phyloP scores from a whole-genome alignment of 202 grass and related monocot species.

The Elaeis oleifera region DNA sequence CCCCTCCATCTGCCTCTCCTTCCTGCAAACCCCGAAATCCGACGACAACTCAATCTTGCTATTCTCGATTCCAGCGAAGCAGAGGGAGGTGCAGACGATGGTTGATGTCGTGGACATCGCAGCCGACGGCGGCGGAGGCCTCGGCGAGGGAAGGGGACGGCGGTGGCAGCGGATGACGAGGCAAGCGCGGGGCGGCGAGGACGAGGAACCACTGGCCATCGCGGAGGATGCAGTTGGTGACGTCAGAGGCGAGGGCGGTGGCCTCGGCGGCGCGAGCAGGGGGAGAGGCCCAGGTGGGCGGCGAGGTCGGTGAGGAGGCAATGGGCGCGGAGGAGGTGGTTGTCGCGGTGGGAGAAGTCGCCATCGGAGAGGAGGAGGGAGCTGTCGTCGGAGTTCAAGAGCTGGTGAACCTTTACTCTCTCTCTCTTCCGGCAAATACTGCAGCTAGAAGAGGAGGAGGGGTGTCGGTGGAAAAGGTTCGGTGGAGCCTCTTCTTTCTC shows the following conservation, averaged over 20 bases:
- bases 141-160: conserved; percentile 52
- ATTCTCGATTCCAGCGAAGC: conserved; percentile 6
- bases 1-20: no score
- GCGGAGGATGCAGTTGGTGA: conserved; percentile 41
- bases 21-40: no score
- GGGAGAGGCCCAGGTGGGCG: conserved; percentile 30
- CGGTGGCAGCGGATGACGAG: conserved; percentile 52
- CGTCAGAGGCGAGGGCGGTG: conserved; percentile 36
- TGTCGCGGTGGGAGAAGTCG: conserved; percentile 39
- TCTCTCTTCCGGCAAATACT: no score
- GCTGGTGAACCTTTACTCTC: conserved; percentile 3
- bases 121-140: conserved; percentile 33
- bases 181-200: conserved; percentile 44
- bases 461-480: no score
- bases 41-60: no score
- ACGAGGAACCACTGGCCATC: conserved; percentile 40
- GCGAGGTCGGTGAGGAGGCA: conserved; percentile 21
- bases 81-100: conserved; percentile 36
- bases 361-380: conserved; percentile 23
- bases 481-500: no score
- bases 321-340: conserved; percentile 32
- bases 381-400: conserved; percentile 27
- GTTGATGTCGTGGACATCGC: conserved; percentile 25
- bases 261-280: conserved; percentile 28
- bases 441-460: no score